phyloP scores from a whole-genome alignment of 768 basidiomycete species.

The Serendipita sp. region DNA sequence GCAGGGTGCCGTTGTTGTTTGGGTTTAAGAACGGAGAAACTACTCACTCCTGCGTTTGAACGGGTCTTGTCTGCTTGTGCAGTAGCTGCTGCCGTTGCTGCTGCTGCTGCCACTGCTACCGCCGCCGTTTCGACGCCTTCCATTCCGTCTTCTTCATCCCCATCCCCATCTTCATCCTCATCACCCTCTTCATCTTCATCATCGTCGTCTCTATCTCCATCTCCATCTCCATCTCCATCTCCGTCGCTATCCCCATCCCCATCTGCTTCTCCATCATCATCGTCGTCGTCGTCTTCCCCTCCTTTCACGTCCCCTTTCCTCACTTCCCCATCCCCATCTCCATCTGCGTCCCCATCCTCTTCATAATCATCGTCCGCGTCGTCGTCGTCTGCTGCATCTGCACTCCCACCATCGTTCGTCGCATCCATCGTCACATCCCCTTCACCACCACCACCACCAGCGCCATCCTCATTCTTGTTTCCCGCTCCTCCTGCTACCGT shows the following conservation, averaged over 20 bases:
- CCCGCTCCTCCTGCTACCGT: conserved; percentile 63
- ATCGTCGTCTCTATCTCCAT: no score
- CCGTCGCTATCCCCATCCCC: conserved; percentile 26
- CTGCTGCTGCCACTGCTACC: no score
- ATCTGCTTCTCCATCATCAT: not conserved
- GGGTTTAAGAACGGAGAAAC: no score
- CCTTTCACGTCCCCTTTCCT: not conserved
- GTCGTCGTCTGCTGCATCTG: conserved; percentile 30
- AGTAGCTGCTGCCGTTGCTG: no score
- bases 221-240: not conserved
- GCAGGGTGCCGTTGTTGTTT: not conserved
- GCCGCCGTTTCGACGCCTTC: not conserved
- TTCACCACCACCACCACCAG: conserved; percentile 60
- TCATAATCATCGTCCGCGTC: conserved; percentile 33
- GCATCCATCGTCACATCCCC: conserved; percentile 33
- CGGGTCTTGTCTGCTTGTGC: no score
- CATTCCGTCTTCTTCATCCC: not conserved
- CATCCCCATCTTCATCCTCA: not conserved
- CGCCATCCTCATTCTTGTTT: conserved; percentile 69
- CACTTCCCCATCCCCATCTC: conserved; percentile 1
- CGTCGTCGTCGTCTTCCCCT: conserved; percentile 1
- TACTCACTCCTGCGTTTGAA: no score
- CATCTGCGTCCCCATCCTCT: conserved; percentile 18
- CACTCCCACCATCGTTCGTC: conserved; percentile 26
- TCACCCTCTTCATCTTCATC: no score